Base-by-base conservation (phyloP, 2,329 filamentous ascomycete species). In the Hansfordia pulvinata region DNA sequence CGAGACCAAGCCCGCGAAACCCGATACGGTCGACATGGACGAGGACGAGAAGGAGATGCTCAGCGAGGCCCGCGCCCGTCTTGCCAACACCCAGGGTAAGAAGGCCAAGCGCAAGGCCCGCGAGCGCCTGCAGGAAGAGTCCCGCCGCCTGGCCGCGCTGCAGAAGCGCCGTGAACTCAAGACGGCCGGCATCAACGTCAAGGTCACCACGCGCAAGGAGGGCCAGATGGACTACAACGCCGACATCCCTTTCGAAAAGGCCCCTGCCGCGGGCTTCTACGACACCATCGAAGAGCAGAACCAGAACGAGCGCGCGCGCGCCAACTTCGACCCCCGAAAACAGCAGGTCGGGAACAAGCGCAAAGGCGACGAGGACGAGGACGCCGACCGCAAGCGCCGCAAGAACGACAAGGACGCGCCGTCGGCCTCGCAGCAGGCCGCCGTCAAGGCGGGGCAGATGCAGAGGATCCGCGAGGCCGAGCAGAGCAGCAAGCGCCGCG, bases 1-100 rank as follows among this genome's bases (percentile, higher is more conserved):
- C 8, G 90, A 98, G 55, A 90, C 81, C 40, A 94, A 94, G 52
- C 90, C 90, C 29, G 90, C 90, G 19, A 70, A 86, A 33, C 90
- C 90, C 20, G 90, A 98, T 52, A 94, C 90, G 5, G 90, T 98
- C 49, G 90, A 98, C 54, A 74, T 98, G 43, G 90, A 98, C 49
- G 90, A 98, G 51, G 90, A 98, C 48, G 90, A 98, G 55, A 96
- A 98, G 61, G 90, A 98, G 56, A 98, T 98, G 90, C 57, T 98
- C 45, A 94, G 86, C 49, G 90, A 98, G 58, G 90, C 90, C 40
- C 82, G 90, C 48, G 90, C 90, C 30, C 84, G 90, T 58, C 62
- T 98, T 37, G 90, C 90, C 36, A 98, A 98, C 46, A 96, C 90
- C 8, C 90, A 96, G 55, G 90, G 90, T 49, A 98, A 98, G 59